Conservation (phyloP, 1,139 yeast genomes). For the Blastobotrys illinoisensis region DNA sequence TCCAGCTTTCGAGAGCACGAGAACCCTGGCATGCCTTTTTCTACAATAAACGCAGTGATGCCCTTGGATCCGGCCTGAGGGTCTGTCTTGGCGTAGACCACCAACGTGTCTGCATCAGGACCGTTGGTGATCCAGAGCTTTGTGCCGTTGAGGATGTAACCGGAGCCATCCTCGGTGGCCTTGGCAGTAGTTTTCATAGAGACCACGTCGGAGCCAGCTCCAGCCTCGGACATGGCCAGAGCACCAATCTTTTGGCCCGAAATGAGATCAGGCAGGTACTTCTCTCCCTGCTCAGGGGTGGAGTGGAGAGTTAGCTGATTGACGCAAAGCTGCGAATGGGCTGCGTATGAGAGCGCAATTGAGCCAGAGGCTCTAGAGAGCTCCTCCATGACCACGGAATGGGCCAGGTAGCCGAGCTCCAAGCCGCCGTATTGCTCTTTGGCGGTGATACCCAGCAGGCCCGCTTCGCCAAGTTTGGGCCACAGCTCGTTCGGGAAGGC, state of each 20-base stretch:
- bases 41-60: conserved; percentile 32
- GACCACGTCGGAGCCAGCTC: conserved; percentile 34
- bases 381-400: conserved; percentile 34
- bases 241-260: conserved; percentile 31
- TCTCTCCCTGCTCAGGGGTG: conserved; percentile 27
- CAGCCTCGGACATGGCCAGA: conserved; percentile 34
- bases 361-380: conserved; percentile 32
- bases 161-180: conserved; percentile 28
- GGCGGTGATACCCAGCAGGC: conserved; percentile 33
- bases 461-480: conserved; percentile 34
- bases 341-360: conserved; percentile 33
- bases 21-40: conserved; percentile 30
- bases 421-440: conserved; percentile 33
- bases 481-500: conserved; percentile 32
- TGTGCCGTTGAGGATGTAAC: conserved; percentile 33
- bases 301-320: conserved; percentile 32
- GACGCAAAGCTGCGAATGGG: conserved; percentile 34
- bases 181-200: conserved; percentile 31
- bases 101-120: conserved; percentile 32
- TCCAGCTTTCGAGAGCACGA: conserved; percentile 31
- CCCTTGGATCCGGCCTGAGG: conserved; percentile 31
- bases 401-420: conserved; percentile 32
- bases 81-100: conserved; percentile 34
- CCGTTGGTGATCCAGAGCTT: conserved; percentile 37
- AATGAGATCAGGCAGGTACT: conserved; percentile 30